Base-by-base conservation (phyloP, 345 rosid genomes). In the Eucalyptus rudis region DNA sequence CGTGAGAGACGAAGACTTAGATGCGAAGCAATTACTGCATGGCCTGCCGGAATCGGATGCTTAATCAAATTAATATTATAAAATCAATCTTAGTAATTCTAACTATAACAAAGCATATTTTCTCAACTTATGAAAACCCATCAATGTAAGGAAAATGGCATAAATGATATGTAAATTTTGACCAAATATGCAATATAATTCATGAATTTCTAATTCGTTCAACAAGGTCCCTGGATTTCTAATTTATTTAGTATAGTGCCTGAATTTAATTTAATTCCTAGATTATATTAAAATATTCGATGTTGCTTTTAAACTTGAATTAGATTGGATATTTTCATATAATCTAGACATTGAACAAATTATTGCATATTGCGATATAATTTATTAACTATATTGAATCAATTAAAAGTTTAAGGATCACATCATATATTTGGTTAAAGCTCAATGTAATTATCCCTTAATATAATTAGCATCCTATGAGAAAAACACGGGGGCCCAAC, bases 191-290 rank as follows among this genome's bases (percentile, higher is more conserved):
- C 31, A 27, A 29, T 12, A 59, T 59, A 27, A 12, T 27, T 27
- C 15, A 27, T 29, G 0, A 1, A 29, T 1, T 29, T 62, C 2
- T 62, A 27, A 29, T 27, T 62, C 1, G 7, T 27, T 27, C 7
- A 59, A 27, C 13, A 5, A 2, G 3, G 1, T 27, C 31, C n/a
- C 0, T 5, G 0, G 2, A 59, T 0, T 59, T 59, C 1, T 59
- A 59, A 59, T 11, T 25, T 59, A 59, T 11, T 25, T 1, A 0
- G 0, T 59, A 27, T 27, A 4, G 1, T 62, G 8, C 8, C 7
- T 29, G 1, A 6, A 22, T 10, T 56, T 52, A 20, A 52, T 52
- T 52, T 20, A 59, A 27, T 59, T 59, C 3, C 7, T 1, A 25
- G 1, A 25, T 1, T 11, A 5, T 59, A 59, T 59, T 5, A 59